A percentile compares a stretch with the other conserved stretches of the same genome.
Conservation (phyloP, 768 basidiomycete species). For the Boletus rubescentipes region DNA sequence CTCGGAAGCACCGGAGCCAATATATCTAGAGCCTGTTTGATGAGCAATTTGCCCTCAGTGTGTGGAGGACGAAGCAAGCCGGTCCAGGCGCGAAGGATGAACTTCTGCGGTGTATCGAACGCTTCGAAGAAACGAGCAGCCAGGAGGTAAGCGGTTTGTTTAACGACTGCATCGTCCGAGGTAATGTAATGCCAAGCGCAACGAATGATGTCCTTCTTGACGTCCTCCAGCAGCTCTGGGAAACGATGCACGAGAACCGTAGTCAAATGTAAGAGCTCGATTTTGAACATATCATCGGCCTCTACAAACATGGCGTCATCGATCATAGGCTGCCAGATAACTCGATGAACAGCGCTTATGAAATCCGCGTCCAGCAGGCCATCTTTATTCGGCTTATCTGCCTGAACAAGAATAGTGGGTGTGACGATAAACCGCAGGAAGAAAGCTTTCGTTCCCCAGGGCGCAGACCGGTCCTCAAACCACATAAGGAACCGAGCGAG, state of each 20-base stretch:
- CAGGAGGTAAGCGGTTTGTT: conserved; percentile 88
- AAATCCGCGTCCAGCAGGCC: conserved; percentile 73
- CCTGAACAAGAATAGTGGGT: conserved; percentile 80
- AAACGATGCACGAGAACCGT: conserved; percentile 87
- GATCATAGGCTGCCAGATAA: conserved; percentile 81
- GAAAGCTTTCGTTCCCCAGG: conserved; percentile 75
- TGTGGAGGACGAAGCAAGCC: conserved; percentile 81
- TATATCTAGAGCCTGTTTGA: conserved; percentile 84
- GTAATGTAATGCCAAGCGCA: conserved; percentile 89
- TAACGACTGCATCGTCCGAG: conserved; percentile 86
- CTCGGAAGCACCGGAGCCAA: conserved; percentile 80
- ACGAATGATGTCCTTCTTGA: conserved; percentile 89
- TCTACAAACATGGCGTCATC: conserved; percentile 50
- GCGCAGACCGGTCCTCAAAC: conserved; percentile 64
- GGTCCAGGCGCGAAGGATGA: conserved; percentile 87
- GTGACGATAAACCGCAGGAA: conserved; percentile 84
- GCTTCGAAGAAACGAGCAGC: conserved; percentile 89
- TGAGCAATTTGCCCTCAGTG: conserved; percentile 71
- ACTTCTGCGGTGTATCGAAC: conserved; percentile 87
- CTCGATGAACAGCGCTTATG: conserved; percentile 63
- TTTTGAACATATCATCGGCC: conserved; percentile 82
- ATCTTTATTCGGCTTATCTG: conserved; percentile 52
- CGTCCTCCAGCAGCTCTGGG: conserved; percentile 72
- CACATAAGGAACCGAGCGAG: conserved; percentile 83
- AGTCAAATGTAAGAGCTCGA: conserved; percentile 89